Evolutionary conservation across 1,284 basidiomycete species (phyloP).

Genomic region (Cryptococcus floricola): DNA sequence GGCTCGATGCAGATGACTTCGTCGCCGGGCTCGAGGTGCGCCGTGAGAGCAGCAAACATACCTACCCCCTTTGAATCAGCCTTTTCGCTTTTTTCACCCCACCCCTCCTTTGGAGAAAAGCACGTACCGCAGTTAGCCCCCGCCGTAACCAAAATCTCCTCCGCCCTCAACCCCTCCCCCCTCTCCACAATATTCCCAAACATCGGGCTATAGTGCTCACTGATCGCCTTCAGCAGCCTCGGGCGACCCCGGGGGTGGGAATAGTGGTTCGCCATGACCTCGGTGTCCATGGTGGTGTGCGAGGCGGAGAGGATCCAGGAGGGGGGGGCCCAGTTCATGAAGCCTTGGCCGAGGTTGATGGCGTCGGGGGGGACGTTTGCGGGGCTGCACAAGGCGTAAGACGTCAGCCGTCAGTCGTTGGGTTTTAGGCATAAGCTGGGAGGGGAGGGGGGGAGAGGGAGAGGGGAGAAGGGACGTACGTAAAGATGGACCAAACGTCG

Average conservation of each 20-base stretch:
- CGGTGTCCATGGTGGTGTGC: slow-evolving; percentile 61
- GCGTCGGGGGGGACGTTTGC: slow-evolving; percentile 79
- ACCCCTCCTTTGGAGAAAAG: neutral
- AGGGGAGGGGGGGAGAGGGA: neutral
- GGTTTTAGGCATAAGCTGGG: too few relatives aligned
- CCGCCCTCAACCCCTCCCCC: slow-evolving; percentile 69
- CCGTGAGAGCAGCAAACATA: slow-evolving; percentile 82
- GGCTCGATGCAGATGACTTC: slow-evolving; percentile 99
- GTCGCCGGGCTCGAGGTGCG: slow-evolving; percentile 83
- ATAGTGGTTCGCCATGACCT: slow-evolving; percentile 76
- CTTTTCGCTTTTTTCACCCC: too few relatives aligned
- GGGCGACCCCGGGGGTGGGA: slow-evolving; percentile 84
- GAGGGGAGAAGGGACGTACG: slow-evolving; percentile 54
- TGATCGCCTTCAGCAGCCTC: slow-evolving; percentile 78
- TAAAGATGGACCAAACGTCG: slow-evolving; percentile 92
- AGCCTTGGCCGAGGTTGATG: slow-evolving; percentile 89
- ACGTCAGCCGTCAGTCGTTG: too few relatives aligned
- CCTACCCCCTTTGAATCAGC: slow-evolving; percentile 53
- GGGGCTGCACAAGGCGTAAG: too few relatives aligned
- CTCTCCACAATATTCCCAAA: slow-evolving; percentile 55
- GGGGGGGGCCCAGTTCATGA: slow-evolving; percentile 81
- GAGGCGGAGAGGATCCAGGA: slow-evolving; percentile 76
- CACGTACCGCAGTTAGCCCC: slow-evolving; percentile 86
- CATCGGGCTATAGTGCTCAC: slow-evolving; percentile 65
- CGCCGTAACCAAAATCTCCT: slow-evolving; percentile 91